phyloP scores from a whole-genome alignment of 2,329 filamentous ascomycete species.

The Aaosphaeria arxii region DNA sequence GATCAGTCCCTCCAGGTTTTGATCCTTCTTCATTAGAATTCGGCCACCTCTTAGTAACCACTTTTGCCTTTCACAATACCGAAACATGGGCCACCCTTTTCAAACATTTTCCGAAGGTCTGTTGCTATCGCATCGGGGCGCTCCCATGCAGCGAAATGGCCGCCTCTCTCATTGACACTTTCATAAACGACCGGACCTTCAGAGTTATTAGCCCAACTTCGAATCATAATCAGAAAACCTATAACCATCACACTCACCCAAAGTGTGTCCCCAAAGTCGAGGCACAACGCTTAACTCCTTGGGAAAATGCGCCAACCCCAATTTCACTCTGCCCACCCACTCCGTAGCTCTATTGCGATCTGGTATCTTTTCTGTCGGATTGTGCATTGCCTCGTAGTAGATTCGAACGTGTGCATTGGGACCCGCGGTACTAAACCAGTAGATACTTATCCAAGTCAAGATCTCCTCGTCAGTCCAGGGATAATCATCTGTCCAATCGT shows the following conservation, averaged over 20 bases:
- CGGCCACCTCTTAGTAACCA: conserved; percentile 12
- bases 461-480: conserved; percentile 75
- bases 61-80: conserved; percentile 30
- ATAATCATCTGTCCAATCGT: conserved; percentile 72
- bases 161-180: conserved; percentile 49
- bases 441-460: conserved; percentile 67
- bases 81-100: conserved; percentile 39
- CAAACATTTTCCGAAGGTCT: conserved; percentile 60
- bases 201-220: not conserved
- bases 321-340: conserved; percentile 48
- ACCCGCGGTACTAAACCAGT: conserved; percentile 68
- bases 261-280: conserved; percentile 54
- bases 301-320: conserved; percentile 57
- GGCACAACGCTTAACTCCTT: conserved; percentile 57
- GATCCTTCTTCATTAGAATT: not conserved
- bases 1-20: not conserved
- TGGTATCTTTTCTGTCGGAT: conserved; percentile 19
- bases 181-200: conserved; percentile 55
- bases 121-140: conserved; percentile 50
- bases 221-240: not conserved
- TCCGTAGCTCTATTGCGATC: conserved; percentile 34
- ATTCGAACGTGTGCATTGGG: conserved; percentile 66
- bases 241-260: conserved; percentile 43
- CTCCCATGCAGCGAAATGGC: conserved; percentile 63
- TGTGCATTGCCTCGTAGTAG: conserved; percentile 66